These are phyloP conservation scores for Dactylonectria estremocensis DNA, from an alignment of 2,329 filamentous ascomycete genomes.

Conservation along the genomic window DNA sequence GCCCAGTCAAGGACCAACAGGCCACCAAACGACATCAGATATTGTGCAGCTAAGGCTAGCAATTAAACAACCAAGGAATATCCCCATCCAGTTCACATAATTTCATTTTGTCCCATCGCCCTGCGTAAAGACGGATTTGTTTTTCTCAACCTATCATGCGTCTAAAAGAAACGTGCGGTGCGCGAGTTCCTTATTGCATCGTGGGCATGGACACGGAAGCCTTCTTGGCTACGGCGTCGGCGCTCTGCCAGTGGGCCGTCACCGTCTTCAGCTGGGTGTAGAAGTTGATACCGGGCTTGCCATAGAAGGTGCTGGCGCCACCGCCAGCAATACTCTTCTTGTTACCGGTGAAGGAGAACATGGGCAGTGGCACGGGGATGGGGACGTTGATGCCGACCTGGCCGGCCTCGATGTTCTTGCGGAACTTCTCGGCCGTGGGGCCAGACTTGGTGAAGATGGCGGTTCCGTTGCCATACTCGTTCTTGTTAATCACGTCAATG, in stretches of 20 bases:
- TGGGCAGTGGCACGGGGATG: conserved; percentile 80
- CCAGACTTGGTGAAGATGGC: conserved; percentile 89
- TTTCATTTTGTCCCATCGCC: conserved; percentile 4
- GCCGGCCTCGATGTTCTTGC: conserved; percentile 85
- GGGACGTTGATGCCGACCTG: conserved; percentile 91
- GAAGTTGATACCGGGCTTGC: conserved; percentile 91
- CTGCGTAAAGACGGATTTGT: background rate
- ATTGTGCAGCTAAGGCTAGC: conserved; percentile 13
- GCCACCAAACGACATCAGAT: background rate
- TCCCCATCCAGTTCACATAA: background rate
- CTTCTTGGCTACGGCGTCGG: conserved; percentile 88
- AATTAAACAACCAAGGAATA: conserved; percentile 14
- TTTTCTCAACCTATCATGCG: background rate
- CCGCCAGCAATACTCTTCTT: conserved; percentile 95
- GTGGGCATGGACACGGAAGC: conserved; percentile 91
- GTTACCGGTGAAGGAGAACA: conserved; percentile 82
- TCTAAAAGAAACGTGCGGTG: background rate
- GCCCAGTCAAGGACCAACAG: background rate
- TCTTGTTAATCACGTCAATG: conserved; percentile 85
- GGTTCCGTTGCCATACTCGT: conserved; percentile 89
- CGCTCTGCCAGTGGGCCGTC: conserved; percentile 88
- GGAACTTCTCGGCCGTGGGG: conserved; percentile 83
- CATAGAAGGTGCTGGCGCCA: conserved; percentile 95
- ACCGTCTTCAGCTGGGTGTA: conserved; percentile 99
- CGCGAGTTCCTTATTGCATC: conserved; percentile 49